These are phyloP conservation scores for Bipolaris oryzae DNA, from an alignment of 2,329 filamentous ascomycete genomes.

Conservation along the genomic window DNA sequence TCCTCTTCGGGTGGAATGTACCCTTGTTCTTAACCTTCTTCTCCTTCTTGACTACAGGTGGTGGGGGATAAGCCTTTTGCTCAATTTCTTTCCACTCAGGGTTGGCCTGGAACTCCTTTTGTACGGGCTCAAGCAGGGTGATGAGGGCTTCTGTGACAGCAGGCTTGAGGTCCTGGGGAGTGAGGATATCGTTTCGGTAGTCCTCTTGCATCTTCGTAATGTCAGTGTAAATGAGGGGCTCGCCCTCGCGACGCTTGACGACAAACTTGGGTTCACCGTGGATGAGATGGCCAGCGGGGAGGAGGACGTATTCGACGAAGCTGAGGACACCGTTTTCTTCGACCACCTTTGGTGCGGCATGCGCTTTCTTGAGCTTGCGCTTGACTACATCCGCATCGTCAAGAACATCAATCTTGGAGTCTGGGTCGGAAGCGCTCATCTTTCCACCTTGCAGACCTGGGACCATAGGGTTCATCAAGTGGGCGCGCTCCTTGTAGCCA, in stretches of 20 bases:
- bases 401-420: constrained; percentile 93
- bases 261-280: constrained; percentile 64
- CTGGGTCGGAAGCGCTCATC: constrained; percentile 73
- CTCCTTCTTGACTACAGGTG: constrained; percentile 64
- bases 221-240: constrained; percentile 79
- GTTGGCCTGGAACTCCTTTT: constrained; percentile 70
- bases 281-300: constrained; percentile 74
- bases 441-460: constrained; percentile 82
- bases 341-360: constrained; percentile 73
- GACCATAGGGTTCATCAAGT: constrained; percentile 87
- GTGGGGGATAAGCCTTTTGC: constrained; percentile 80
- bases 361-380: constrained; percentile 75
- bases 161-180: constrained; percentile 87
- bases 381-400: constrained; percentile 75
- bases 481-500: constrained; percentile 76
- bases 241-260: constrained; percentile 70
- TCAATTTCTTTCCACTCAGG: constrained; percentile 81
- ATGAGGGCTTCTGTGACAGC: constrained; percentile 77
- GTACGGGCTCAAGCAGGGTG: constrained; percentile 77
- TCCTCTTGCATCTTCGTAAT: constrained; percentile 79
- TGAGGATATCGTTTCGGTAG: constrained; percentile 80
- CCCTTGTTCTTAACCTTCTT: constrained; percentile 79
- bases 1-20: constrained; percentile 61
- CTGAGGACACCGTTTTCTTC: constrained; percentile 87
- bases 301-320: constrained; percentile 84